Percentiles rank a stretch among this genome's conserved stretches.
These are phyloP conservation scores for Sarocladium kiliense DNA, from an alignment of 2,329 filamentous ascomycete species.

Conservation along the genomic window DNA sequence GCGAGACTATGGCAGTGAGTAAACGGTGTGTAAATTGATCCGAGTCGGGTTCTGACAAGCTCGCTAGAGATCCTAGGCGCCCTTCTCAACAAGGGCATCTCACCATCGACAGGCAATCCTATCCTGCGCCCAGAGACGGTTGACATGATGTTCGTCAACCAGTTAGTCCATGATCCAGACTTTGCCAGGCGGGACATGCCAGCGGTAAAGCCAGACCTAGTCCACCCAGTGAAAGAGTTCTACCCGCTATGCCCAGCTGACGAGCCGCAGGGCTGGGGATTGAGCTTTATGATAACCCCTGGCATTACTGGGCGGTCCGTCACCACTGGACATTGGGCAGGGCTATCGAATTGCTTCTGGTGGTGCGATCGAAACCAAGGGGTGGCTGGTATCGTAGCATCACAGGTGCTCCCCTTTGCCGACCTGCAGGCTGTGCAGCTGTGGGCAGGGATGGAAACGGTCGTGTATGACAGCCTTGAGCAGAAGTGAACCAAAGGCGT, in stretches of 20 bases:
- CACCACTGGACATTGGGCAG: slow-evolving; percentile 47
- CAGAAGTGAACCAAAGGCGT: too few relatives aligned
- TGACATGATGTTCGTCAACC: slow-evolving; percentile 56
- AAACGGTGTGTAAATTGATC: too few relatives aligned
- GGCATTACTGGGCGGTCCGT: slow-evolving; percentile 40
- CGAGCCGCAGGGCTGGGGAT: slow-evolving; percentile 54
- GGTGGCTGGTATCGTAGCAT: slow-evolving; percentile 39
- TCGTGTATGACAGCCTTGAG: too few relatives aligned
- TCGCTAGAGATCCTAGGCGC: slow-evolving; percentile 55
- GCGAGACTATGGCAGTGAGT: slow-evolving; percentile 49
- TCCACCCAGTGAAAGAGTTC: slow-evolving; percentile 38
- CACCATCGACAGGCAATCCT: slow-evolving; percentile 43
- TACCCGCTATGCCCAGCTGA: slow-evolving; percentile 34
- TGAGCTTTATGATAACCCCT: slow-evolving; percentile 44
- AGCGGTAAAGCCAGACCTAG: slow-evolving; percentile 35
- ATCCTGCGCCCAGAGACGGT: slow-evolving; percentile 51
- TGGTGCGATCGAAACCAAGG: slow-evolving; percentile 53
- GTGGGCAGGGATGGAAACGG: too few relatives aligned
- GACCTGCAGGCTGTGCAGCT: slow-evolving; percentile 27
- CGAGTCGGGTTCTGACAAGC: too few relatives aligned
- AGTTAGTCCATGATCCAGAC: slow-evolving; percentile 44
- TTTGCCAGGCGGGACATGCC: slow-evolving; percentile 36
- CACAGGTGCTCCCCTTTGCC: slow-evolving; percentile 39
- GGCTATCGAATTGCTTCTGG: slow-evolving; percentile 51
- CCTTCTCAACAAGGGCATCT: slow-evolving; percentile 55